Conservation (phyloP, 2,329 filamentous ascomycete species). For the Botryotinia narcissicola region DNA sequence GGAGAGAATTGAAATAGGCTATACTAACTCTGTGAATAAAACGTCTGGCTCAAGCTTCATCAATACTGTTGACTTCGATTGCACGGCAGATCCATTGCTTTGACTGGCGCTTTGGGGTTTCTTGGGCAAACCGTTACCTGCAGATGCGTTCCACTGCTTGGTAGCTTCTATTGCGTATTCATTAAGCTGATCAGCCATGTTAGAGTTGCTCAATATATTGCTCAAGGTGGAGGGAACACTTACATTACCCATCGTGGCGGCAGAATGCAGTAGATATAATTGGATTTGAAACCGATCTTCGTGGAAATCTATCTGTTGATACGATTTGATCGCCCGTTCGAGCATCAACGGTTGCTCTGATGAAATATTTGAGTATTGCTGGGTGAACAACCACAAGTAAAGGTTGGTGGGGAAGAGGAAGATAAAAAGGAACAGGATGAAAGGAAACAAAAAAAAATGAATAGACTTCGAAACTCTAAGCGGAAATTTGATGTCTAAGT, state of each 20-base stretch:
- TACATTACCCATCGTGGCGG: background rate
- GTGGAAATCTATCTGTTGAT: too few relatives aligned
- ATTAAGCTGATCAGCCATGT: background rate
- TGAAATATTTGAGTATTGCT: too few relatives aligned
- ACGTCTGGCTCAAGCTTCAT: background rate
- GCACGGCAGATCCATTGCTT: background rate
- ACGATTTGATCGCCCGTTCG: fast-evolving
- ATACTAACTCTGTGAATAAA: slow-evolving; percentile 12
- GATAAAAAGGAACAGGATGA: too few relatives aligned
- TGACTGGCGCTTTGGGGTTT: background rate
- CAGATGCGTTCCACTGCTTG: background rate
- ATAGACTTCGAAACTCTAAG: background rate
- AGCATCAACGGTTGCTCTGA: background rate
- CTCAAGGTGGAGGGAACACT: background rate
- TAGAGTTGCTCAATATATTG: background rate
- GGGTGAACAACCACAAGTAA: background rate
- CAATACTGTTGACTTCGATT: background rate
- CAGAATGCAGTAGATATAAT: background rate
- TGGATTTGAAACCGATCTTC: background rate
- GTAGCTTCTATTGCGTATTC: background rate
- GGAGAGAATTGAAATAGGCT: fast-evolving
- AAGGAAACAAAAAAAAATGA: too few relatives aligned
- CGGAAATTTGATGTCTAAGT: background rate
- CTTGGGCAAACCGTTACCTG: too few relatives aligned
- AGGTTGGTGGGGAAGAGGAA: background rate